These are phyloP conservation scores for Boletellus sp. DNA, from an alignment of 768 basidiomycete genomes.

Conservation along the genomic window DNA sequence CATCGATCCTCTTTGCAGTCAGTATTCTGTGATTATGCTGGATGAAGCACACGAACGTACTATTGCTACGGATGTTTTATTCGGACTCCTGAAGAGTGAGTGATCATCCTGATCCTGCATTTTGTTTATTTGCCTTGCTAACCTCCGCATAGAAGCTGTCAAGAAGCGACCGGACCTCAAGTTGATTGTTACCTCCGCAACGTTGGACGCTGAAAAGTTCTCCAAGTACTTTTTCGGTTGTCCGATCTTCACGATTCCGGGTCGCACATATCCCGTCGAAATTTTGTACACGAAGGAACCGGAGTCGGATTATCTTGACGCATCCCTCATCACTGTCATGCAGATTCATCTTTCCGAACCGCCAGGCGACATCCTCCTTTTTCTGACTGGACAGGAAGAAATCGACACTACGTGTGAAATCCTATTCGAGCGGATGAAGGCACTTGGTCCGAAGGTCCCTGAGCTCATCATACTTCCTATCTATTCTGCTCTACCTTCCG, in stretches of 20 bases:
- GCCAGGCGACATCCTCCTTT: conserved; percentile 92
- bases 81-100: conserved; percentile 80
- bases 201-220: conserved; percentile 99
- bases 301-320: conserved; percentile 95
- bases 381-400: conserved; percentile 98
- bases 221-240: conserved; percentile 99
- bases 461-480: conserved; percentile 96
- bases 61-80: conserved; percentile 97
- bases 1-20: conserved; percentile 89
- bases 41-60: conserved; percentile 99
- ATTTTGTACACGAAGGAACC: conserved; percentile 99
- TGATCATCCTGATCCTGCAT: not conserved
- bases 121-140: conserved; percentile 14
- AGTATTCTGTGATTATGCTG: conserved; percentile 95
- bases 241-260: conserved; percentile 99
- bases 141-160: conserved; percentile 68
- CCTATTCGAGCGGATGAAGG: conserved; percentile 97
- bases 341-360: conserved; percentile 99
- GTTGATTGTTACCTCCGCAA: conserved; percentile 97
- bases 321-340: conserved; percentile 97
- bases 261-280: conserved; percentile 98
- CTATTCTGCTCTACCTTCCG: conserved; percentile 96
- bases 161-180: conserved; percentile 94
- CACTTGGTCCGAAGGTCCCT: conserved; percentile 96
- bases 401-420: conserved; percentile 98